Evolutionary conservation across 495 filamentous ascomycete species (phyloP).

Genomic region (Bacidia rubella): DNA sequence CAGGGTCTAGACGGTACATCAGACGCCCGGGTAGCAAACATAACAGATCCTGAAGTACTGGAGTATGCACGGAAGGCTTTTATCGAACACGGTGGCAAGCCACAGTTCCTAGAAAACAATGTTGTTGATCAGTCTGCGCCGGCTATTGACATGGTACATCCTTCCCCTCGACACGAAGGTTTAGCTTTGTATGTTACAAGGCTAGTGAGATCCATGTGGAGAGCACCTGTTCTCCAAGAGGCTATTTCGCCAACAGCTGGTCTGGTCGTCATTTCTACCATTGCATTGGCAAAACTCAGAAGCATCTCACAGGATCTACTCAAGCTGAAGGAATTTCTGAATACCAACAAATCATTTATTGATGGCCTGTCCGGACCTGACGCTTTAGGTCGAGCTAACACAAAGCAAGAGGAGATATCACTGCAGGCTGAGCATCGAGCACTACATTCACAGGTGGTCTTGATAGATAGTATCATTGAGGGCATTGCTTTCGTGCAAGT

Average conservation of each 20-base stretch:
- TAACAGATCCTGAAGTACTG: constrained; percentile 69
- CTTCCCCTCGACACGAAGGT: constrained; percentile 80
- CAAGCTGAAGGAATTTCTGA: constrained; percentile 64
- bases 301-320: constrained; percentile 68
- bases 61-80: constrained; percentile 76
- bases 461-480: constrained; percentile 79
- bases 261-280: constrained; percentile 33
- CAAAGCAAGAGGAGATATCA: constrained; percentile 76
- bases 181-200: constrained; percentile 76
- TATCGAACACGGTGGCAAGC: constrained; percentile 78
- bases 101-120: constrained; percentile 58
- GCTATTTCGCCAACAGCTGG: constrained; percentile 44
- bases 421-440: constrained; percentile 89
- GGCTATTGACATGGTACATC: constrained; percentile 63
- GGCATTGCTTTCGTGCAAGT: constrained; percentile 91
- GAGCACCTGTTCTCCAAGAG: constrained; percentile 44
- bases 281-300: constrained; percentile 51
- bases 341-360: constrained; percentile 75
- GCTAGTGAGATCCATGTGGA: constrained; percentile 78
- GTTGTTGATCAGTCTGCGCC: constrained; percentile 46
- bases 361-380: constrained; percentile 83
- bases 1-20: constrained; percentile 67
- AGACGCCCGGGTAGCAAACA: constrained; percentile 50
- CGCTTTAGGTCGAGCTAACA: constrained; percentile 52
- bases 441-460: constrained; percentile 64